These are phyloP conservation scores for Diospyros lotus DNA, from an alignment of 148 eudicot genomes.

Conservation along the genomic window DNA sequence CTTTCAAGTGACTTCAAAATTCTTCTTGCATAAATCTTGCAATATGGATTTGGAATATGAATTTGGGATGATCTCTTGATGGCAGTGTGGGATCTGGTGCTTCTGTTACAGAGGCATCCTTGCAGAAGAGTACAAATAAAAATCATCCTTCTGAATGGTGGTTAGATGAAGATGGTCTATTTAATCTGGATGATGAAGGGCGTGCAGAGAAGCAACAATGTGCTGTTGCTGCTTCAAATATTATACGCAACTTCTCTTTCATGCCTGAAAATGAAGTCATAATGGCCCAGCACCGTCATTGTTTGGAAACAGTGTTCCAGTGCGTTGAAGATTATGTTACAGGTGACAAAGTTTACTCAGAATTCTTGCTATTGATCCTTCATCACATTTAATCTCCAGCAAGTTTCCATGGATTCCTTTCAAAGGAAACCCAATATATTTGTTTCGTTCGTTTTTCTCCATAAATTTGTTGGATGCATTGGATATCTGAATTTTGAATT, in stretches of 20 bases:
- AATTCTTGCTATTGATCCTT: not conserved
- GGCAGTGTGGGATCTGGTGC: constrained; percentile 55
- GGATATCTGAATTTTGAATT: not conserved
- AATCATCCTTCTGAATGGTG: constrained; percentile 69
- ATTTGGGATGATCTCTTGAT: constrained; percentile 13
- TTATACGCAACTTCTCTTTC: constrained; percentile 88
- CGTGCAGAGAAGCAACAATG: constrained; percentile 88
- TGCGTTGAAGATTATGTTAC: constrained; percentile 76
- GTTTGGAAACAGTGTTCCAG: constrained; percentile 82
- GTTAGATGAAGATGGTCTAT: constrained; percentile 93
- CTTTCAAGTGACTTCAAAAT: not conserved
- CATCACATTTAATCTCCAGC: not conserved
- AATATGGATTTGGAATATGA: constrained; percentile 12
- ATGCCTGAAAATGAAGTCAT: constrained; percentile 90
- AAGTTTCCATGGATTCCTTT: not conserved
- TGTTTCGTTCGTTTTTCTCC: not conserved
- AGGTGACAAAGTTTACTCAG: constrained; percentile 30
- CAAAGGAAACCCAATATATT: not conserved
- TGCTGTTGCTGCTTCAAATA: constrained; percentile 96
- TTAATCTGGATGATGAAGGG: constrained; percentile 92
- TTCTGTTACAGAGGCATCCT: constrained; percentile 44
- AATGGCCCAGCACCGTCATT: constrained; percentile 92
- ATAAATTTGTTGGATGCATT: not conserved
- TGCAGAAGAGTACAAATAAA: constrained; percentile 45
- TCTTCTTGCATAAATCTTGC: not conserved